Conservation (phyloP, 192 early-diverging fungal genomes). For the Allomyces macrogynus region DNA sequence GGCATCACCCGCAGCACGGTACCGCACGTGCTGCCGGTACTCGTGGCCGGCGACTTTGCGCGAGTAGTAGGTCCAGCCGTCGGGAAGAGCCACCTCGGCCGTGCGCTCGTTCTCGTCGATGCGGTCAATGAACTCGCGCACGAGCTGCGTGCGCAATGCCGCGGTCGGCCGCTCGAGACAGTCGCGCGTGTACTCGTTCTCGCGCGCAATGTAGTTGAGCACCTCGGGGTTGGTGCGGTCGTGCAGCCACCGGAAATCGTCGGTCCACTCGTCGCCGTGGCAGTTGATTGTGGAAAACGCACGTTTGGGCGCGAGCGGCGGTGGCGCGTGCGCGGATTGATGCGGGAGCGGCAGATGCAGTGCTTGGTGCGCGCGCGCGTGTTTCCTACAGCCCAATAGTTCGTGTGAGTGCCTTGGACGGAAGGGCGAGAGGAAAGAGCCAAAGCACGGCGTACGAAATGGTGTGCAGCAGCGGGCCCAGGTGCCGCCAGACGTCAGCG, state of each 20-base stretch:
- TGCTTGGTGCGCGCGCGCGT: no score
- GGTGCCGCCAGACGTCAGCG: no score
- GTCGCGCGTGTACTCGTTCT: slow-evolving; percentile 28
- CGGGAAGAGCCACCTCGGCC: slow-evolving; percentile 18
- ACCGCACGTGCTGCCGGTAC: slow-evolving; percentile 9
- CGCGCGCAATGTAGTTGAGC: slow-evolving; percentile 29
- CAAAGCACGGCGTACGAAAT: no score
- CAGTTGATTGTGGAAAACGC: slow-evolving; percentile 3
- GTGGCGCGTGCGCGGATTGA: no score
- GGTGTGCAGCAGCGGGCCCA: no score
- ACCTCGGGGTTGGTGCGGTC: slow-evolving; percentile 30
- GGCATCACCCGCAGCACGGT: no score
- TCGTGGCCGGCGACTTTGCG: slow-evolving; percentile 16
- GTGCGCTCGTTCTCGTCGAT: slow-evolving; percentile 30
- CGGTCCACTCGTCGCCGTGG: slow-evolving; percentile 30
- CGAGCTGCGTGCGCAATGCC: slow-evolving; percentile 31
- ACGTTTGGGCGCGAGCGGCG: no score
- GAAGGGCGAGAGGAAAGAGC: no score
- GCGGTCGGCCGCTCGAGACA: slow-evolving; percentile 24
- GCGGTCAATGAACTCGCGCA: slow-evolving; percentile 34
- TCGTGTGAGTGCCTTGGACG: no score
- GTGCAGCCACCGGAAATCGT: slow-evolving; percentile 30
- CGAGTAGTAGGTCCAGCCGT: slow-evolving; percentile 37
- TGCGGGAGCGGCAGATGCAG: no score
- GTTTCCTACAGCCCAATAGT: no score